phyloP scores from a whole-genome alignment of 2,329 filamentous ascomycete genomes.

The Exophiala dermatitidis region DNA sequence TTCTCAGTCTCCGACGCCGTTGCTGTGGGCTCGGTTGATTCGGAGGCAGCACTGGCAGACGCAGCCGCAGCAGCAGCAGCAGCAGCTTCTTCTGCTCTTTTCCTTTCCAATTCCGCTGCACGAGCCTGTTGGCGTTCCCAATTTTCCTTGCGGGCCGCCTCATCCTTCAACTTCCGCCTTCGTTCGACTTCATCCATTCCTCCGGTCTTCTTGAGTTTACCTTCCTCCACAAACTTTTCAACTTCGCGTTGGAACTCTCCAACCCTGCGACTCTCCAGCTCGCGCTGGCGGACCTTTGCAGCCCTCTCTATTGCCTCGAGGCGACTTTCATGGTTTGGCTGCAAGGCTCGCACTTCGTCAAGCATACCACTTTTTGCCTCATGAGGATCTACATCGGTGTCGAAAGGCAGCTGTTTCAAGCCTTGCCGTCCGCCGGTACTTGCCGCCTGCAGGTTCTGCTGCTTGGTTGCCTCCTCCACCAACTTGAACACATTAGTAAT shows the following conservation, averaged over 20 bases:
- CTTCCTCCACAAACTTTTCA: constrained; percentile 74
- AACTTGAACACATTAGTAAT: constrained; percentile 87
- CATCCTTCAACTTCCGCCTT: constrained; percentile 74
- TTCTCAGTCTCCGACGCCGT: constrained; percentile 5
- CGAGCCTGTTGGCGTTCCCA: constrained; percentile 48
- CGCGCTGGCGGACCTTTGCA: constrained; percentile 81
- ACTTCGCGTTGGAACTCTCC: constrained; percentile 83
- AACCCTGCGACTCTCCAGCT: constrained; percentile 66
- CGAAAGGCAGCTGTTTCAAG: constrained; percentile 45
- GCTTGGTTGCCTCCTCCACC: constrained; percentile 96
- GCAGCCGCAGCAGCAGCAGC: constrained; percentile 15
- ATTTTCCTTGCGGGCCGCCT: constrained; percentile 71
- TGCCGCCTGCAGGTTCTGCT: constrained; percentile 69
- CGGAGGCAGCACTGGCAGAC: constrained; percentile 12
- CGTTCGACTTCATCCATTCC: constrained; percentile 92
- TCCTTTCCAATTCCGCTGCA: constrained; percentile 43
- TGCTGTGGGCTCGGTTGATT: constrained; percentile 9
- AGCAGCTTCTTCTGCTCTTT: constrained; percentile 24
- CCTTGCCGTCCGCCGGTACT: constrained; percentile 8
- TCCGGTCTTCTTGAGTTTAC: constrained; percentile 90
- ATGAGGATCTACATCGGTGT: constrained; percentile 58
- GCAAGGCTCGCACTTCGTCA: constrained; percentile 84
- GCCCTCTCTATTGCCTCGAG: constrained; percentile 96
- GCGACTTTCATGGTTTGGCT: constrained; percentile 87
- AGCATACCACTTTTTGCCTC: constrained; percentile 86